Evolutionary conservation across 208 protist genomes (phyloP), one percentile per base, ranked within the genome.

Genomic region (Tritrichomonas foetus): DNA sequence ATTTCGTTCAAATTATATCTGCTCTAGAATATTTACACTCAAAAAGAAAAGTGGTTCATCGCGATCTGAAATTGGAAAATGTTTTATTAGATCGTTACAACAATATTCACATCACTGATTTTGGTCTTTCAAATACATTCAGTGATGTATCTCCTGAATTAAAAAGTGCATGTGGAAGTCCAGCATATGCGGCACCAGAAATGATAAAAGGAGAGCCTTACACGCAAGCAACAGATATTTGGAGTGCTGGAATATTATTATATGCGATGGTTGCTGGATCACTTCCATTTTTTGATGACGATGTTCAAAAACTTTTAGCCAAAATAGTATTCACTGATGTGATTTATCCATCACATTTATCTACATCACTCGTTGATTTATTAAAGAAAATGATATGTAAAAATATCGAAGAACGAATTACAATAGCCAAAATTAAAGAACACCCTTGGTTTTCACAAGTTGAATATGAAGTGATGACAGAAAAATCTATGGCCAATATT

Each of bases 161-260:
- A 3, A 47, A 25, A n/a, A 30, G 14, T 50, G 50, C 33, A 8
- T 93, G 84, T 30, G 84, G 84, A 49, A 61, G 14, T 9, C 30
- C 84, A 22, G 84, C 41, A 64, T 93, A 93, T 27, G n/a, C 57
- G 30, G n/a, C 84, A 14, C 84, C 84, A 93, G 84, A 93, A 39
- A 30, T 72, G 3, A 41, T 93, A 44, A 69, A 61, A 36, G 84
- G 25, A 0, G n/a, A 93, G 41, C 49, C 49, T 41, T 72, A 72
- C 36, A 69, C 41, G 30, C 61, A 93, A 47, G 57, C 2, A 49
- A 25, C 84, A 9, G 84, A 93, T 47, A 9, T 41, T 20, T 93
- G 84, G 84, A 69, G 33, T 41, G 5, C 66, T 33, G 84, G 84
- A 27, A 50, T 93, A 33, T 49, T 93, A 49, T 72, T 93, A 61